Evolutionary conservation across 2,329 filamentous ascomycete species (phyloP), one percentile per base, ranked within the genome.

Genomic region (Aspergillus aculeatus): DNA sequence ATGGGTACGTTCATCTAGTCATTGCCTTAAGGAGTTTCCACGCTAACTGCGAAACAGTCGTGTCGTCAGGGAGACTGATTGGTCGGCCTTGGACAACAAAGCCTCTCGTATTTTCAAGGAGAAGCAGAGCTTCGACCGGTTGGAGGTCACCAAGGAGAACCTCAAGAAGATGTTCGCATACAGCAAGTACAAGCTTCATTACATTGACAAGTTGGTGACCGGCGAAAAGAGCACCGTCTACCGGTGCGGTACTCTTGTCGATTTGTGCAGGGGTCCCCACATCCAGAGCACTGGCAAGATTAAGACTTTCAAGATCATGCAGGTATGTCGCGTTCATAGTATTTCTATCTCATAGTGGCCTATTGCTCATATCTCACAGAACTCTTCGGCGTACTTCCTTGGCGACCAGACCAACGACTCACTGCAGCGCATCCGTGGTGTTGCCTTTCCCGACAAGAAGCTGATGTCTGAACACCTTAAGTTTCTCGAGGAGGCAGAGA

Each of bases 181-280:
- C 83, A 97, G 96, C 84, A 95, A 95, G 76, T 98, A 96, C 83
- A 98, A 99, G 85, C 88, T 96, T 75, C 91, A 97, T 77, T 96
- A 98, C 77, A 98, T 99, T 80, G 89, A 92, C 69, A 90, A 92
- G 81, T 92, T 96, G 78, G 91, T 98, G 62, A 92, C 96, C 68
- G 92, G 92, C 68, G 93, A 92, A 58, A 91, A 85, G 73, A 96
- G 92, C 74, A 98, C 95, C 10, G 94, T 98, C 47, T 99, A 98
- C 78, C 88, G 92, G 64, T 96, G 92, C 71, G 95, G 95, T 60
- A 92, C 92, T 14, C 82, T 98, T 58, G 96, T 98, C 71, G 95
- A 99, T 84, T 81, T 98, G 64, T 98, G 95, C 82, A 86, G 92
- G 75, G 95, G 95, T 41, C 95, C 95, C 64, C 95, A 98, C 76